These are phyloP conservation scores for Phoma sp. DNA, from an alignment of 2,329 filamentous ascomycete genomes.

Conservation along the genomic window DNA sequence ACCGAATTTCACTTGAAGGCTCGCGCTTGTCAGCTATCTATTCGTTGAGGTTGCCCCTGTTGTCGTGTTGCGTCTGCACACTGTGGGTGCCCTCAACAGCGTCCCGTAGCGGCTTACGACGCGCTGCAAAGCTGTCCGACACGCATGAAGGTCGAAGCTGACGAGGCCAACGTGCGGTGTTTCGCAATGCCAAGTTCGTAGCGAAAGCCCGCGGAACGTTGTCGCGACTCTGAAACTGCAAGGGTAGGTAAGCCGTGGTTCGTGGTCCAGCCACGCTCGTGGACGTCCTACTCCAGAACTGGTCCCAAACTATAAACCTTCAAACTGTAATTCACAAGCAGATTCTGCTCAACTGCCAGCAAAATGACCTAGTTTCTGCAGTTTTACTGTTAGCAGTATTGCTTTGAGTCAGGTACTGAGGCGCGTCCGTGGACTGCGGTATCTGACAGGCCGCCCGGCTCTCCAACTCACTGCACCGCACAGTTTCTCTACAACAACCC, in stretches of 20 bases:
- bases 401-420: no score
- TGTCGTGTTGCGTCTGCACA: not conserved
- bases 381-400: no score
- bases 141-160: constrained; percentile 26
- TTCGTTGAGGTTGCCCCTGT: not conserved
- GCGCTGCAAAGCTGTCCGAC: constrained; percentile 10
- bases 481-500: not conserved
- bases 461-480: not conserved
- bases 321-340: not conserved
- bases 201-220: constrained; percentile 18
- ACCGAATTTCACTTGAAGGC: not conserved
- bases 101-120: constrained; percentile 16
- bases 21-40: not conserved
- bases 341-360: not conserved
- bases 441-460: not conserved
- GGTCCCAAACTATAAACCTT: not conserved
- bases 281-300: not conserved
- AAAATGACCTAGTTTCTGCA: not conserved
- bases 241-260: not conserved
- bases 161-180: constrained; percentile 27
- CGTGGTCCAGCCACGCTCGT: not conserved
- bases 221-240: constrained; percentile 28
- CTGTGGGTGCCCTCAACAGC: constrained; percentile 5
- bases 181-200: constrained; percentile 33
- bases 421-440: no score